These are phyloP conservation scores for Vigna reflexopilosa DNA, from an alignment of 306 rosid species.

Conservation along the genomic window DNA sequence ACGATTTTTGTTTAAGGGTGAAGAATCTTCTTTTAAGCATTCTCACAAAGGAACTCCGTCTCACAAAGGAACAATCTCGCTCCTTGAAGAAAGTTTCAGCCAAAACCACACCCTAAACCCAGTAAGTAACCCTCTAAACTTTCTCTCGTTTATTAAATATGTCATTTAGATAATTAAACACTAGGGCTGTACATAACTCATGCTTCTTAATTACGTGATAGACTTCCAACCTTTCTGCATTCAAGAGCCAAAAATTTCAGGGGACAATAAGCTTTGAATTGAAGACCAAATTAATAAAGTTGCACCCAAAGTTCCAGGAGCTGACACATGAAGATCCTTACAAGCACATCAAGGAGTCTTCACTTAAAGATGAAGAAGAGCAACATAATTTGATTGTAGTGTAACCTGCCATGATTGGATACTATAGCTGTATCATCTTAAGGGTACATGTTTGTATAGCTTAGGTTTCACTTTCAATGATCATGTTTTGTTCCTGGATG, in stretches of 20 bases:
- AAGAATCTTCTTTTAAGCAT: too few species aligned
- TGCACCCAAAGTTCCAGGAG: too few species aligned
- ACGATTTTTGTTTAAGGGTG: too few species aligned
- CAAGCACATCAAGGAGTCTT: too few species aligned
- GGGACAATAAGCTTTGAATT: too few species aligned
- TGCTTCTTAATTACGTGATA: not conserved
- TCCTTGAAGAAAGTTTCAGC: conserved; percentile 85
- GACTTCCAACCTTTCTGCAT: too few species aligned
- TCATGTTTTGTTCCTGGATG: conserved; percentile 7
- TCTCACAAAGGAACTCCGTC: conserved; percentile 78
- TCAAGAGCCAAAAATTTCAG: too few species aligned
- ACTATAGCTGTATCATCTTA: conserved; percentile 17
- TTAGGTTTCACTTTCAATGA: conserved; percentile 24
- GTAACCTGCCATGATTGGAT: conserved; percentile 37
- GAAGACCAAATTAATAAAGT: too few species aligned
- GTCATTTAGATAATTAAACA: not conserved
- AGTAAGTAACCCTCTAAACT: conserved; percentile 40
- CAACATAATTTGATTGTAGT: conserved; percentile 29
- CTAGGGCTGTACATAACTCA: not conserved
- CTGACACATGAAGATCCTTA: too few species aligned
- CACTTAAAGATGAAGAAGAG: conserved; percentile 40
- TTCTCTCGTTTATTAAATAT: not conserved
- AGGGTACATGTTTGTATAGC: conserved; percentile 25
- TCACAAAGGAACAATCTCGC: conserved; percentile 89
- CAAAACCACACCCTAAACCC: conserved; percentile 84